A percentile compares a stretch with the other conserved stretches of the same genome.
phyloP scores from a whole-genome alignment of 2,329 filamentous ascomycete genomes.

The Penicillium sp. region DNA sequence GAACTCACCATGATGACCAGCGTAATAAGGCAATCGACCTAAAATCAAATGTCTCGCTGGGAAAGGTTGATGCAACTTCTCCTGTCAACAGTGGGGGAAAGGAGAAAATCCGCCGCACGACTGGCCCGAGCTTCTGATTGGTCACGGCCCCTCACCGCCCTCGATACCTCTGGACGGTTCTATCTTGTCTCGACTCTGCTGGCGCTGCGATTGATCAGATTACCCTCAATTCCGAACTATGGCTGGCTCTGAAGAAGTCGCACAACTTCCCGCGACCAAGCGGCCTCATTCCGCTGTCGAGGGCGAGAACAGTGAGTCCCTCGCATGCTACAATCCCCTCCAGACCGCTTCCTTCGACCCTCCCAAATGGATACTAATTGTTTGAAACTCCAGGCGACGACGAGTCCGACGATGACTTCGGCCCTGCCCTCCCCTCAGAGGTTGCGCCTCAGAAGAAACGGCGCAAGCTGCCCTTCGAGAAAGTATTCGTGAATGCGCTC shows the following conservation, averaged over 20 bases:
- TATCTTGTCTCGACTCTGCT: constrained; percentile 3
- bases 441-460: constrained; percentile 86
- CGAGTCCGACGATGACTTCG: constrained; percentile 84
- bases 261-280: constrained; percentile 47
- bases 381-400: constrained; percentile 27
- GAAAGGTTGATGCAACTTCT: constrained; percentile 21
- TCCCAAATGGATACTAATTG: constrained; percentile 10
- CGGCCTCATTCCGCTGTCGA: constrained; percentile 61
- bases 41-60: constrained; percentile 25
- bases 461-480: constrained; percentile 88
- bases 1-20: constrained; percentile 34
- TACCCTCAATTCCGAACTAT: constrained; percentile 22
- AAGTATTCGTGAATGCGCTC: constrained; percentile 88
- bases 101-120: constrained; percentile 28
- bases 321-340: not conserved
- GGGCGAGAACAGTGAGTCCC: constrained; percentile 42
- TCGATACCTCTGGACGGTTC: constrained; percentile 16
- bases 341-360: constrained; percentile 14
- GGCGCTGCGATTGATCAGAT: constrained; percentile 9
- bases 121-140: constrained; percentile 28
- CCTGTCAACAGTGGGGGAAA: constrained; percentile 30
- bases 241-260: constrained; percentile 29
- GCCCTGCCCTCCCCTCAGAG: constrained; percentile 81
- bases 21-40: constrained; percentile 21
- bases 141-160: constrained; percentile 22